Evolutionary conservation across 2,329 filamentous ascomycete genomes (phyloP).

Genomic region (Aureobasidium uvarum): DNA sequence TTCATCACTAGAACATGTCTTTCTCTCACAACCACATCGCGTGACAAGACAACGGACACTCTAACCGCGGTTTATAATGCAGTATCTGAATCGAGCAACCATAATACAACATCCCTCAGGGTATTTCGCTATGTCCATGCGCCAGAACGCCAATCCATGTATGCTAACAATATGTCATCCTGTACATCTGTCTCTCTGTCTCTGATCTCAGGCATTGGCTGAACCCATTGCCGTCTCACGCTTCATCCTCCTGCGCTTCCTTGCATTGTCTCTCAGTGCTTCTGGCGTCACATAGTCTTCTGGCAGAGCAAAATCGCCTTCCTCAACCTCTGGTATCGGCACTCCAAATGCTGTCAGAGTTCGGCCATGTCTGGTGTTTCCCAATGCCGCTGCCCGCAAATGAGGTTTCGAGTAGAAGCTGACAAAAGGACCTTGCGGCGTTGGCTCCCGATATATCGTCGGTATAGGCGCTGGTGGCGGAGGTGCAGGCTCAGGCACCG

Average conservation of each 20-base stretch:
- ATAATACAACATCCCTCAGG: slow-evolving; percentile 15
- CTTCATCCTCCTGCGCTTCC: slow-evolving; percentile 62
- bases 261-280: slow-evolving; percentile 55
- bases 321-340: slow-evolving; percentile 68
- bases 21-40: neutral
- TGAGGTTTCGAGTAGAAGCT: slow-evolving; percentile 84
- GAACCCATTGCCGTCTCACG: slow-evolving; percentile 47
- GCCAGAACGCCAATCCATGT: slow-evolving; percentile 14
- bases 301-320: slow-evolving; percentile 73
- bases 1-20: no score
- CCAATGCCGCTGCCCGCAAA: slow-evolving; percentile 76
- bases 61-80: neutral
- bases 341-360: slow-evolving; percentile 78
- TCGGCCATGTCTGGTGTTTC: slow-evolving; percentile 66
- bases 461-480: slow-evolving; percentile 37
- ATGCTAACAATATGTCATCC: slow-evolving; percentile 21
- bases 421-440: slow-evolving; percentile 63
- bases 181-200: slow-evolving; percentile 18
- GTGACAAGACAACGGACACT: neutral
- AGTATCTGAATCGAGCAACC: neutral
- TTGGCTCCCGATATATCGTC: slow-evolving; percentile 33
- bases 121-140: slow-evolving; percentile 18
- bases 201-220: slow-evolving; percentile 29
- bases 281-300: slow-evolving; percentile 57
- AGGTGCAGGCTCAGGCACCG: slow-evolving; percentile 30